Evolutionary conservation across 345 rosid species (phyloP), one percentile per base, ranked within the genome.

Genomic region (Brassica rapa): DNA sequence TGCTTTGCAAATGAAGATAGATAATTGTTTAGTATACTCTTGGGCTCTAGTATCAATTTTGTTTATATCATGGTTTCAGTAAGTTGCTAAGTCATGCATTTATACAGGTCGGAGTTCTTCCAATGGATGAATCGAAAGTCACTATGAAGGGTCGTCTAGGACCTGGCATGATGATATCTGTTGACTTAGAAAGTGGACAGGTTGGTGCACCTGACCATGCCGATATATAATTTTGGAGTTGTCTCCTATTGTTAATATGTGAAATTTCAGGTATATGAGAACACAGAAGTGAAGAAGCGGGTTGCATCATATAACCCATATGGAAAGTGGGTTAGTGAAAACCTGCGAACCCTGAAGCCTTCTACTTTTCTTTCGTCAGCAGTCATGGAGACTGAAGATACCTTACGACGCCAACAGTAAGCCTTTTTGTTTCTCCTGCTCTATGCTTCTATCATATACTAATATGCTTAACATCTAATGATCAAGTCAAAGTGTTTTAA

Each of bases 81-180:
- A 29, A 62, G 68, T 69, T 70, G 49, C 73, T 80, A 71, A 75
- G 64, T 43, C 69, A 75, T 62, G 63, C 72, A 37, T 71, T 74
- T 60, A 46, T 74, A 77, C 83, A 95, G 99, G 99, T 95, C 79
- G 99, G 99, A 73, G 99, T 95, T 83, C 61, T 95, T 63, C 98
- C 99, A 6, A 87, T 95, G 90, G 97, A 95, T 82, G 99, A 95
- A 84, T 89, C 96, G 62, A 95, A 92, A 86, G 89, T 95, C 63
- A 89, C 77, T 10, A 87, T 88, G 96, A 95, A 95, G 82, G 99
- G 98, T 61, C 94, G 98, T 72, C 86, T 95, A 60, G 99, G 99
- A 66, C 99, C 99, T 46, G 99, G 99, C 82, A 95, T 95, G 99
- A 95, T 95, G 99, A 95, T 95, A 80, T 66, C 94, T 73, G 99